Evolutionary conservation across 2,329 filamentous ascomycete species (phyloP).

Genomic region (Alternaria gansuensis): DNA sequence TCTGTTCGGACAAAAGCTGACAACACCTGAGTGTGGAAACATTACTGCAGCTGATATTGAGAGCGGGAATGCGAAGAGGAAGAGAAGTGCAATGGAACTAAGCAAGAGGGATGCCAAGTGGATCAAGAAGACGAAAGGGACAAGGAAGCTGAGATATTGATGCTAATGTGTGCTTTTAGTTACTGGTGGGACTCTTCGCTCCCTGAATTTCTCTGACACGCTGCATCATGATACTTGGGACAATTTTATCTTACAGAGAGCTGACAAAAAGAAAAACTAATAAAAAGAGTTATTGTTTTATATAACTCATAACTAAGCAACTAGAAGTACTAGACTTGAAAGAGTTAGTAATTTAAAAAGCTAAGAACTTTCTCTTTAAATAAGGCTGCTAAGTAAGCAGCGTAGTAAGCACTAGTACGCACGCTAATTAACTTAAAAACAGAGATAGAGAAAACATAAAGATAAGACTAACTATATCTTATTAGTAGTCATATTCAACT

Average conservation of each 20-base stretch:
- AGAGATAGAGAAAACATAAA: too few species aligned
- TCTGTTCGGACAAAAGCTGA: slow-evolving; percentile 65
- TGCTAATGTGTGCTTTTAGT: neutral
- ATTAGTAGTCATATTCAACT: too few species aligned
- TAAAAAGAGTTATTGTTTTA: too few species aligned
- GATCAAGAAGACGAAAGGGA: slow-evolving; percentile 39
- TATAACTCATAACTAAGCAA: too few species aligned
- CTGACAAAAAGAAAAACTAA: too few species aligned
- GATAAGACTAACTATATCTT: too few species aligned
- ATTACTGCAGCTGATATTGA: slow-evolving; percentile 41
- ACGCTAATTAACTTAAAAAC: too few species aligned
- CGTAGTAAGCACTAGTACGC: too few species aligned
- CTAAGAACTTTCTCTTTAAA: too few species aligned
- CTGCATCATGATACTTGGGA: neutral
- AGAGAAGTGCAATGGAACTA: slow-evolving; percentile 47
- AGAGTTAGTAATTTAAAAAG: too few species aligned
- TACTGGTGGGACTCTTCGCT: neutral
- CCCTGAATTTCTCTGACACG: neutral
- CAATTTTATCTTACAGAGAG: neutral
- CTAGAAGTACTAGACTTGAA: too few species aligned
- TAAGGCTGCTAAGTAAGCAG: too few species aligned
- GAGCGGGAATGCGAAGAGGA: slow-evolving; percentile 27
- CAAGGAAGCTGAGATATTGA: slow-evolving; percentile 16
- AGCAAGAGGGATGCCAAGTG: slow-evolving; percentile 42
- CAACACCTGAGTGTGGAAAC: slow-evolving; percentile 60